Base-by-base conservation (phyloP, 2,329 filamentous ascomycete species). In the Fusarium austroafricanum region DNA sequence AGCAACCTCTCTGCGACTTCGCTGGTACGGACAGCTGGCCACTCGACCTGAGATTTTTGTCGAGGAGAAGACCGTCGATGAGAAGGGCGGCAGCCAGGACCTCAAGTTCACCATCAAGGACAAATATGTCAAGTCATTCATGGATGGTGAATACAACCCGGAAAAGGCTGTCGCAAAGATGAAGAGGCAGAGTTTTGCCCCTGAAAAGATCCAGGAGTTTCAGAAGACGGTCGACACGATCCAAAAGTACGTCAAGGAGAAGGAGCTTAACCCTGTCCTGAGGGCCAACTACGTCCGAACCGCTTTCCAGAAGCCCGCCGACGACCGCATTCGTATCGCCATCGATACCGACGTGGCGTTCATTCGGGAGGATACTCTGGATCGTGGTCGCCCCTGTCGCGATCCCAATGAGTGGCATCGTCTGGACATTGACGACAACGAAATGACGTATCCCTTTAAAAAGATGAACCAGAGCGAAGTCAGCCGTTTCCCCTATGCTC, bases 251-350 rank as follows among this genome's bases (percentile, higher is more conserved):
- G 89, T 97, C 76, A 87, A 88, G 74, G 86, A 92, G 46, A 88
- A 92, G 74, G 86, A 92, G 55, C 83, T 99, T 17, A 89, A 95
- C 76, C 96, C 96, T 7, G 87, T 97, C 31, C 79, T 99, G 53
- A 89, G 96, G 50, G 96, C 96, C 66, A 97, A 97, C 80, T 98
- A 98, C 78, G 92, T 90, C 38, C 92, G 96, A 65, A 97, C 94
- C 2, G 96, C 96, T 2, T 99, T 98, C 83, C 96, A 99, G 79
- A 97, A 97, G 70, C 96, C 96, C 8, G 89, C 92, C 15, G 94
- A 99, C 76, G 90, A 96, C 78, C 91, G 92, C 20, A 90, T 99
- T 45, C 90, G 96, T 55, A 92, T 99, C 72, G 94, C 94, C 8
- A 92, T 99, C 61, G 96, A 99, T 77, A 97, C 94, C 1, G 89